Base-by-base conservation (phyloP, 257 asterid species). In the Solanum chilense region DNA sequence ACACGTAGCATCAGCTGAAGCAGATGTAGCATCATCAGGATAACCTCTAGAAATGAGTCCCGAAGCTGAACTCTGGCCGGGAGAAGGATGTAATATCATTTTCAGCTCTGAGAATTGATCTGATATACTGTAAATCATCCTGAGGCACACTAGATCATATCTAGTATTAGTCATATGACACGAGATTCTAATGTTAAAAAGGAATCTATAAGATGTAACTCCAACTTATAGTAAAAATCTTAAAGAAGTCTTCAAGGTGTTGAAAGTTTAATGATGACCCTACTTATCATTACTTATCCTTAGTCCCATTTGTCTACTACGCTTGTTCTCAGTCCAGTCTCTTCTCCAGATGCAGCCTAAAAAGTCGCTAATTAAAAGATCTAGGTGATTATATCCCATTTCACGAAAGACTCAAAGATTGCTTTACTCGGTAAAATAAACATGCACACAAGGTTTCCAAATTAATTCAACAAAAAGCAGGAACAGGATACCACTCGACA, bases 121-220 rank as follows among this genome's bases (percentile, higher is more conserved):
- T 69, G 99, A 96, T 95, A 97, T 96, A 98, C 94, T 97, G 98
- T 93, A 93, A 91, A 96, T 93, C 99, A 97, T 97, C 99, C 99
- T 97, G 99, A 93, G 91, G 98, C 98, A 94, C 97, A 94, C 99
- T 96, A 92, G 94, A 92, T 90, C 92, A 90, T 90, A 93, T 91
- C 90, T 90, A 88, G 90, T 87, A 92, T 93, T 90, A 93, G 94
- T 91, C 90, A 93, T 91, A 91, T 88, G 90, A 85, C 89, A 91
- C 77, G 64, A 84, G 88, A 77, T 86, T 90, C 64, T 37, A 84
- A 66, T 60, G 60, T 47, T 37, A 68, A 42, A 56, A 69, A 85
- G 44, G 62, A 87, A 73, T 52, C 69, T 78, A 64, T 25, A 73
- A 45, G 89, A 89, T 86, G n/a, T 9, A 82, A 88, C 88, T 88